Evolutionary conservation across 2,329 filamentous ascomycete species (phyloP).

Genomic region (Apiospora arundinis): DNA sequence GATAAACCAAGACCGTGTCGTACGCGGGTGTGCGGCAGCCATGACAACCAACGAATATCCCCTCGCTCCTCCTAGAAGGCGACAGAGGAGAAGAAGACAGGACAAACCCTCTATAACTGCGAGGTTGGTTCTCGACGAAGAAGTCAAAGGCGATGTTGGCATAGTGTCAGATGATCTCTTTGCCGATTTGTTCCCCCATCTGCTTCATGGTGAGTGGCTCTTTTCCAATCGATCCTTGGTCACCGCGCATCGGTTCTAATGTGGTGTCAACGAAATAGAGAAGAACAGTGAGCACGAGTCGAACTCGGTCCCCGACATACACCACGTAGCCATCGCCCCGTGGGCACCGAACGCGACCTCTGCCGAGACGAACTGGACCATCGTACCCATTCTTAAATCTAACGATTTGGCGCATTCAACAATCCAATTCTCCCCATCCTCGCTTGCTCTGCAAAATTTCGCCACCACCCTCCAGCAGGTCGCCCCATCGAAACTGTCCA

Average conservation of each 20-base stretch:
- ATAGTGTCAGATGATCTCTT: conserved; percentile 88
- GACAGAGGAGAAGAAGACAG: conserved; percentile 59
- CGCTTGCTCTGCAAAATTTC: conserved; percentile 78
- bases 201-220: conserved; percentile 56
- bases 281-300: conserved; percentile 37
- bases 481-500: conserved; percentile 76
- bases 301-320: conserved; percentile 46
- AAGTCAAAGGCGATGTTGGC: conserved; percentile 83
- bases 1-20: neutral
- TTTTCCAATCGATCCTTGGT: conserved; percentile 6
- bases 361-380: conserved; percentile 78
- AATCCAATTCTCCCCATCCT: conserved; percentile 78
- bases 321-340: conserved; percentile 75
- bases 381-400: conserved; percentile 76
- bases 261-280: conserved; percentile 30
- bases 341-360: conserved; percentile 67
- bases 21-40: neutral
- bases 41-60: neutral
- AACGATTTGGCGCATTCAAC: conserved; percentile 75
- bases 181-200: conserved; percentile 76
- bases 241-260: neutral
- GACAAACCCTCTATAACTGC: conserved; percentile 81
- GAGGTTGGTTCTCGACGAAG: conserved; percentile 82
- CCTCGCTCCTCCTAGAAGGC: neutral
- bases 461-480: conserved; percentile 74